Evolutionary conservation across 345 rosid genomes (phyloP).

Genomic region (Geranium rotundifolium): DNA sequence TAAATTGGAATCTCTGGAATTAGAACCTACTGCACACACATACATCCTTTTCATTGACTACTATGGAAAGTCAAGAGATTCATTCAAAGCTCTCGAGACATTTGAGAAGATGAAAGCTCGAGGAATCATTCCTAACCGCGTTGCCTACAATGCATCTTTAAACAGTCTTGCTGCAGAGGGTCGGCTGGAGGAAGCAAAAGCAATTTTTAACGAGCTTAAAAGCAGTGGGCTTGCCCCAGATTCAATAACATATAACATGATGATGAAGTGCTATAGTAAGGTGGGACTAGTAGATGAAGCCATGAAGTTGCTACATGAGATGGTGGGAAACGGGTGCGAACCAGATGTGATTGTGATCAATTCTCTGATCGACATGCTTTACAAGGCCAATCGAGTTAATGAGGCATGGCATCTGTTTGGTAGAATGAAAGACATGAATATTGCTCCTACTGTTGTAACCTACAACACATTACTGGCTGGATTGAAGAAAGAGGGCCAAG

Average conservation of each 20-base stretch:
- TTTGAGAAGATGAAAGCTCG: conserved; percentile 64
- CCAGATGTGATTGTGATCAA: conserved; percentile 73
- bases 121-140: conserved; percentile 75
- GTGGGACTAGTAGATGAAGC: conserved; percentile 73
- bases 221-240: conserved; percentile 57
- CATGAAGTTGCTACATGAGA: conserved; percentile 59
- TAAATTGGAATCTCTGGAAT: conserved; percentile 49
- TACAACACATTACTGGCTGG: conserved; percentile 77
- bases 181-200: conserved; percentile 57
- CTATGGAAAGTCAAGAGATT: conserved; percentile 70
- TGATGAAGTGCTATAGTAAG: conserved; percentile 86
- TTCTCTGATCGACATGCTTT: conserved; percentile 68
- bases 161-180: conserved; percentile 67
- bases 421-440: conserved; percentile 53
- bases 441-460: conserved; percentile 73
- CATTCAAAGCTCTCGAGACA: conserved; percentile 53
- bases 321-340: conserved; percentile 50
- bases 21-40: conserved; percentile 64
- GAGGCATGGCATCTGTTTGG: conserved; percentile 86
- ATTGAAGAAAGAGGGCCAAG: conserved; percentile 59
- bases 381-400: conserved; percentile 52
- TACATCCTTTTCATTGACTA: conserved; percentile 79
- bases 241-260: conserved; percentile 87
- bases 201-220: conserved; percentile 52
- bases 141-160: conserved; percentile 81